phyloP scores from a whole-genome alignment of 257 asterid genomes.

The Thymus quinquecostatus region DNA sequence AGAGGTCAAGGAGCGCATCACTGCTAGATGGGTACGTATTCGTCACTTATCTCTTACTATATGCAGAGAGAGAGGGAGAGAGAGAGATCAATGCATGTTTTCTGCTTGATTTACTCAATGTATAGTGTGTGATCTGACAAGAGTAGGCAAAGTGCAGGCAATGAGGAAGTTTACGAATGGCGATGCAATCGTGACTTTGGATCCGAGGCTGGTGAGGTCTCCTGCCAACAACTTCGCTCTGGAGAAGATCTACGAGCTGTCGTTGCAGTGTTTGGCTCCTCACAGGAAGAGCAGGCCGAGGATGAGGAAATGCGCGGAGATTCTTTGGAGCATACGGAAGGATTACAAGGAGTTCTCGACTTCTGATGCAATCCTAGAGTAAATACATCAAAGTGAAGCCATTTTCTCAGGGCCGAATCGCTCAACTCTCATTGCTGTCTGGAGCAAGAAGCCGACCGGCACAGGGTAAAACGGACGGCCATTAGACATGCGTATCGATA shows the following conservation, averaged over 20 bases:
- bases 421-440: neutral
- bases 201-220: conserved; percentile 72
- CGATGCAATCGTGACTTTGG: conserved; percentile 74
- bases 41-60: conserved; percentile 17
- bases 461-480: conserved; percentile 16
- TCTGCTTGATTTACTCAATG: neutral
- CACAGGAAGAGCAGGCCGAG: conserved; percentile 69
- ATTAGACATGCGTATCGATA: neutral
- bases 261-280: conserved; percentile 80
- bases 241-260: conserved; percentile 73
- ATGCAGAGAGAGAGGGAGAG: neutral
- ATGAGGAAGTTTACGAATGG: conserved; percentile 70
- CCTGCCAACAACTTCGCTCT: conserved; percentile 59
- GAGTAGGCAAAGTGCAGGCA: conserved; percentile 58
- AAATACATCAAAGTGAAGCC: neutral
- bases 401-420: too few species aligned
- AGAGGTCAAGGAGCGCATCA: conserved; percentile 75
- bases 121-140: neutral
- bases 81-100: neutral
- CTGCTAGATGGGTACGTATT: conserved; percentile 81
- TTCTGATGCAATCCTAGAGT: conserved; percentile 27
- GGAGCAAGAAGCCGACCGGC: conserved; percentile 4
- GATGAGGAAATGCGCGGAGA: conserved; percentile 85
- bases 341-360: conserved; percentile 58
- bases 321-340: conserved; percentile 87